These are phyloP conservation scores for Phytophthora boehmeriae DNA, from an alignment of 352 stramenopile genomes.

Conservation along the genomic window DNA sequence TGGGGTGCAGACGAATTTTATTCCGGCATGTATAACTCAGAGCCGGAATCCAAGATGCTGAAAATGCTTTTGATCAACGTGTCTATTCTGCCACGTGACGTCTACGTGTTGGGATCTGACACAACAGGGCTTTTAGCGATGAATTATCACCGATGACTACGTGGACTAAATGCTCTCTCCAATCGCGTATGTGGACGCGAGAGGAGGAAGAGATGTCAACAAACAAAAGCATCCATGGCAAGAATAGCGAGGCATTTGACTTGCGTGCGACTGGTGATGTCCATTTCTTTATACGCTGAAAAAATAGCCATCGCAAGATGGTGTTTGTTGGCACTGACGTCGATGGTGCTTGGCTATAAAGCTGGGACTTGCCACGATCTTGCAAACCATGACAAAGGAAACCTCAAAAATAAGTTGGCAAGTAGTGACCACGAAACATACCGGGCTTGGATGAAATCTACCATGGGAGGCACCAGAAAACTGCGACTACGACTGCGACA, in stretches of 20 bases:
- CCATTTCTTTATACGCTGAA: constrained; percentile 24
- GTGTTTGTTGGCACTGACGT: neutral
- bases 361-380: neutral
- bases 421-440: constrained; percentile 11
- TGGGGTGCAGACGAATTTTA: constrained; percentile 2
- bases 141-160: too few relatives aligned
- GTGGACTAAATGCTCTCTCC: too few relatives aligned
- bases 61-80: too few relatives aligned
- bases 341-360: too few relatives aligned
- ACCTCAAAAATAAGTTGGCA: constrained; percentile 25
- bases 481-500: constrained; percentile 1
- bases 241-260: constrained; percentile 24
- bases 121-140: too few relatives aligned
- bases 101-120: too few relatives aligned
- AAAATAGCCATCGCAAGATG: constrained; percentile 25
- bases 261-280: constrained; percentile 1
- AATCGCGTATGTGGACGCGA: too few relatives aligned
- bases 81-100: too few relatives aligned
- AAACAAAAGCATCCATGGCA: neutral
- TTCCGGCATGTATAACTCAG: neutral
- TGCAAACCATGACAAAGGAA: too few relatives aligned
- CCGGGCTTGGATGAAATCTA: neutral
- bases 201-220: too few relatives aligned
- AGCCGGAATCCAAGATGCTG: too few relatives aligned
- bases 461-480: constrained; percentile 11